Evolutionary conservation across 2,329 filamentous ascomycete species (phyloP).

Genomic region (Biscogniauxia mediterranea): DNA sequence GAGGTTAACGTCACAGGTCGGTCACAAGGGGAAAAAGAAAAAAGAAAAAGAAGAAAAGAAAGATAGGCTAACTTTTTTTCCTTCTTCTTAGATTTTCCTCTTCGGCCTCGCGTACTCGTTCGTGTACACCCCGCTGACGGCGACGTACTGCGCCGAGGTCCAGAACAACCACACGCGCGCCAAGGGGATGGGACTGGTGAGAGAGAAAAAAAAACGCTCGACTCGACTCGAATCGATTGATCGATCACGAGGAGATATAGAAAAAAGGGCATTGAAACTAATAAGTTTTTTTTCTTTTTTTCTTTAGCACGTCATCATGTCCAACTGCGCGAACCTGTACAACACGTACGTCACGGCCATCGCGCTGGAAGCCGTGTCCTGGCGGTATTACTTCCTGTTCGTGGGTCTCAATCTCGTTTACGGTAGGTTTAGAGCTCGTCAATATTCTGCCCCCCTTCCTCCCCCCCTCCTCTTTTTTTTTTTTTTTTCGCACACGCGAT

Average conservation of each 20-base stretch:
- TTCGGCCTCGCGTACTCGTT: slow-evolving; percentile 17
- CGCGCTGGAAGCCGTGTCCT: slow-evolving; percentile 31
- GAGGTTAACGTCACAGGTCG: too few relatives aligned
- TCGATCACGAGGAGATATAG: neutral
- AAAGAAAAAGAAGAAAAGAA: too few relatives aligned
- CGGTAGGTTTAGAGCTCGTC: neutral
- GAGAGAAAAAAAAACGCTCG: slow-evolving; percentile 4
- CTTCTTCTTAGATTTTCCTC: slow-evolving; percentile 19
- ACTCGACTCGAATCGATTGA: too few relatives aligned
- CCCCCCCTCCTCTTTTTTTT: too few relatives aligned
- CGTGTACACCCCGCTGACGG: slow-evolving; percentile 16
- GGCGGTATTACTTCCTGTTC: slow-evolving; percentile 33
- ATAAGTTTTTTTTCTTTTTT: too few relatives aligned
- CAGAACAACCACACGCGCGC: slow-evolving; percentile 11
- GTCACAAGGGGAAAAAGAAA: too few relatives aligned
- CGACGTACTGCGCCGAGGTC: slow-evolving; percentile 18
- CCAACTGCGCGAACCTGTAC: slow-evolving; percentile 33
- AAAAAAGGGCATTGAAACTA: too few relatives aligned
- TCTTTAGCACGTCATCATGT: slow-evolving; percentile 24
- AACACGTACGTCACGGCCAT: slow-evolving; percentile 34
- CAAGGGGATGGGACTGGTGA: slow-evolving; percentile 31
- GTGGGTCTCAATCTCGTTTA: slow-evolving; percentile 34
- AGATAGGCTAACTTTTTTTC: too few relatives aligned
- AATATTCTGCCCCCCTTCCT: too few relatives aligned
- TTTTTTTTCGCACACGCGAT: too few relatives aligned